Conservation (phyloP, 805 yeast species). For the Kuraishia floccosa region DNA sequence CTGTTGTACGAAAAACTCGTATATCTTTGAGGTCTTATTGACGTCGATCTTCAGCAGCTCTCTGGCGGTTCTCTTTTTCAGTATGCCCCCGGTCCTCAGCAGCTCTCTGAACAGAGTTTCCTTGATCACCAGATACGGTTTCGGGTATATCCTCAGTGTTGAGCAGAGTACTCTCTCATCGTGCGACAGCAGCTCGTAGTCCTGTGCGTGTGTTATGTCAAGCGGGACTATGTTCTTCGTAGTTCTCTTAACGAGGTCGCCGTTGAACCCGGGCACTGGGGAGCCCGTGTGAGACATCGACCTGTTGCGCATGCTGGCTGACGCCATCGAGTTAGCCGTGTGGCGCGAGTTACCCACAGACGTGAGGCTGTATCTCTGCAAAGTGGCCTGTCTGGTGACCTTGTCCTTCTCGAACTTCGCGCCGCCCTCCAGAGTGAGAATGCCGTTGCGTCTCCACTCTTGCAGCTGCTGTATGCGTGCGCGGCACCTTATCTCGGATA, state of each 20-base stretch:
- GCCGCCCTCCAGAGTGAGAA: slow-evolving; percentile 77
- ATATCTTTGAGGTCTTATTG: slow-evolving; percentile 74
- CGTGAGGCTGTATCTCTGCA: slow-evolving; percentile 9
- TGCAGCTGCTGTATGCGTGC: slow-evolving; percentile 82
- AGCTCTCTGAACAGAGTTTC: slow-evolving; percentile 83
- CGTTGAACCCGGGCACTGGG: slow-evolving; percentile 13
- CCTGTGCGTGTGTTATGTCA: slow-evolving; percentile 71
- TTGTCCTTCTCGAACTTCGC: slow-evolving; percentile 83
- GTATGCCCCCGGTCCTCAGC: slow-evolving; percentile 68
- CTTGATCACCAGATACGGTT: slow-evolving; percentile 88
- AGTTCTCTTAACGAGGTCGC: slow-evolving; percentile 27
- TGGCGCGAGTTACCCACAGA: slow-evolving; percentile 7
- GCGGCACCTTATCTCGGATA: slow-evolving; percentile 70
- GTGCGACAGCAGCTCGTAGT: slow-evolving; percentile 70
- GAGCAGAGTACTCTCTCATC: slow-evolving; percentile 85
- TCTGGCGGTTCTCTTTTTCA: slow-evolving; percentile 79
- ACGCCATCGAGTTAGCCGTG: slow-evolving; percentile 6
- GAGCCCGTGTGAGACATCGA: slow-evolving; percentile 5
- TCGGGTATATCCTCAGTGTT: slow-evolving; percentile 75
- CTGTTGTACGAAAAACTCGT: slow-evolving; percentile 87
- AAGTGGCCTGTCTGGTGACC: slow-evolving; percentile 36
- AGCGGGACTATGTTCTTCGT: slow-evolving; percentile 31
- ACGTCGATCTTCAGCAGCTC: slow-evolving; percentile 80
- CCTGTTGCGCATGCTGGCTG: slow-evolving; percentile 5
- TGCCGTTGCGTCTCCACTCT: slow-evolving; percentile 87